Conservation (phyloP, 768 basidiomycete genomes). For the Leccinum olivaceopallidum region DNA sequence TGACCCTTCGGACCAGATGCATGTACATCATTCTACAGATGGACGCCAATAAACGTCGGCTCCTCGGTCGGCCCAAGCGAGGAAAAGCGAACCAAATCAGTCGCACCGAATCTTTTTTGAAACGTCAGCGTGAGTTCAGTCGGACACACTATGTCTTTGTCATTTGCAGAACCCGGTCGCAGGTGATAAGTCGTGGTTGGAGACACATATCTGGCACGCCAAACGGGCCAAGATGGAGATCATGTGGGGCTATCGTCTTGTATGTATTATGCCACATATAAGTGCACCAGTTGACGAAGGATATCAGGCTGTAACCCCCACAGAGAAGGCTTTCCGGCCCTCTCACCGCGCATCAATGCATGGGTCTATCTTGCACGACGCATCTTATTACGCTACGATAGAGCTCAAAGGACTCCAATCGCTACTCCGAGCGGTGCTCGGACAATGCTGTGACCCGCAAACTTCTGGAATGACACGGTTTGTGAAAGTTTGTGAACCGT, state of each 20-base stretch:
- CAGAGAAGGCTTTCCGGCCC: slow-evolving; percentile 89
- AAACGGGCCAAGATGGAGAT: slow-evolving; percentile 96
- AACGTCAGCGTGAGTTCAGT: slow-evolving; percentile 64
- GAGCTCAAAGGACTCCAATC: slow-evolving; percentile 68
- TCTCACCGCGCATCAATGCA: slow-evolving; percentile 88
- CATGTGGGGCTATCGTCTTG: slow-evolving; percentile 90
- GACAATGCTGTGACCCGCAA: slow-evolving; percentile 64
- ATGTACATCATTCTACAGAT: slow-evolving; percentile 48
- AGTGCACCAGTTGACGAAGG: background rate
- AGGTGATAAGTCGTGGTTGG: slow-evolving; percentile 92
- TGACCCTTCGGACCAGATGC: background rate
- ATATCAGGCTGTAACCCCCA: slow-evolving; percentile 74
- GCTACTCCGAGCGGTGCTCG: slow-evolving; percentile 52
- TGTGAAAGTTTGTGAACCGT: background rate
- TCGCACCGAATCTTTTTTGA: slow-evolving; percentile 60
- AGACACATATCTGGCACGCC: slow-evolving; percentile 96
- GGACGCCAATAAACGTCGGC: slow-evolving; percentile 47
- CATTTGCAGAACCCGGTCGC: background rate
- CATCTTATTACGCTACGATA: slow-evolving; percentile 78
- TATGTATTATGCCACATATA: slow-evolving; percentile 26
- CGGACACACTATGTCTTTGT: background rate
- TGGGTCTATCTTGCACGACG: slow-evolving; percentile 86
- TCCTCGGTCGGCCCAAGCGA: slow-evolving; percentile 51
- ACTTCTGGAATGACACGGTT: slow-evolving; percentile 66
- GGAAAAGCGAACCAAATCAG: slow-evolving; percentile 61